These are phyloP conservation scores for Phialophora expanda DNA, from an alignment of 2,329 filamentous ascomycete genomes.

Conservation along the genomic window DNA sequence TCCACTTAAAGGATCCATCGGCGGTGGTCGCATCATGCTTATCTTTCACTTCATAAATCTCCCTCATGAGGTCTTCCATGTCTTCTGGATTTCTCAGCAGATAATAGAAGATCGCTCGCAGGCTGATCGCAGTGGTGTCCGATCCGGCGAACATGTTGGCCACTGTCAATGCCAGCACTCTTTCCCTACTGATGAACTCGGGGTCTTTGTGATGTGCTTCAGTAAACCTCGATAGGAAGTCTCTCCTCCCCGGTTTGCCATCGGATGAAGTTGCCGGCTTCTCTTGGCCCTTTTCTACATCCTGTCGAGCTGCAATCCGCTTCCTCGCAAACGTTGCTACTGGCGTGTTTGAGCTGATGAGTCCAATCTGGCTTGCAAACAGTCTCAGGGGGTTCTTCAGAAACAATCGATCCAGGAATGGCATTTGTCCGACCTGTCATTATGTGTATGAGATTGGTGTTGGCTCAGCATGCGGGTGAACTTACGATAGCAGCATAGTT, in stretches of 20 bases:
- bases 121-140: conserved; percentile 77
- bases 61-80: conserved; percentile 22
- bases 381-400: conserved; percentile 31
- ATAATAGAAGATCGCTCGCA: conserved; percentile 74
- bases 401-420: conserved; percentile 42
- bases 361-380: conserved; percentile 20
- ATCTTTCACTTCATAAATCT: conserved; percentile 47
- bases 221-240: conserved; percentile 42
- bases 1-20: conserved; percentile 54
- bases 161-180: conserved; percentile 27
- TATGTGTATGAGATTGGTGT: conserved; percentile 8
- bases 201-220: conserved; percentile 38
- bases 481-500: conserved; percentile 36
- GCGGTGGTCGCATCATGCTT: background rate
- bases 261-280: conserved; percentile 3
- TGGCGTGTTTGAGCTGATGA: conserved; percentile 24
- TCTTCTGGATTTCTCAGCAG: conserved; percentile 65
- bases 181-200: conserved; percentile 26
- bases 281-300: conserved; percentile 9
- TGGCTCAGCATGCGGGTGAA: conserved; percentile 7
- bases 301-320: conserved; percentile 21
- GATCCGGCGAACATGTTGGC: conserved; percentile 66
- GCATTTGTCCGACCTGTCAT: conserved; percentile 42
- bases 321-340: conserved; percentile 26
- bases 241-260: conserved; percentile 24